phyloP scores from a whole-genome alignment of 139 green algal species.

The Chlamydomonas asymmetrica region DNA sequence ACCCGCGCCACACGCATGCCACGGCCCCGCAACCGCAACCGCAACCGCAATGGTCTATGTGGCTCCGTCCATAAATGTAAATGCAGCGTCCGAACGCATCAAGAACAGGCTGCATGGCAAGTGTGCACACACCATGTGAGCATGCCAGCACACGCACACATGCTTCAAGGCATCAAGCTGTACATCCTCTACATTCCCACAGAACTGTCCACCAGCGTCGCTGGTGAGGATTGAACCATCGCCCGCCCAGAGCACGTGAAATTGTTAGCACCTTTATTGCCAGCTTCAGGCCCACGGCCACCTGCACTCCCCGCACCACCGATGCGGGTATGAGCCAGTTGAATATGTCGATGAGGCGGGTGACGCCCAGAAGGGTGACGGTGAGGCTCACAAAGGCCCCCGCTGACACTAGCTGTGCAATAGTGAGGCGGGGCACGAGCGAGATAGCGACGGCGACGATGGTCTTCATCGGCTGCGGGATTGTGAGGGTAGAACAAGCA shows the following conservation, averaged over 20 bases:
- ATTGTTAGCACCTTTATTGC: slow-evolving; percentile 62
- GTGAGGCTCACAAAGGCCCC: slow-evolving; percentile 63
- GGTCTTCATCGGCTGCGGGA: slow-evolving; percentile 89
- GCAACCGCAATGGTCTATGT: no score
- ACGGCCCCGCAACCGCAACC: no score
- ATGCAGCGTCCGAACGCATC: no score
- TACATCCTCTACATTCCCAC: neutral
- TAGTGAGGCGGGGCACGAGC: neutral
- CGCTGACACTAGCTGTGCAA: slow-evolving; percentile 60
- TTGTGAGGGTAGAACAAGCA: no score
- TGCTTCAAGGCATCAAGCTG: no score
- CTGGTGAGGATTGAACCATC: no score
- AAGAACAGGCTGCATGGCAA: no score
- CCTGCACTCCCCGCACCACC: slow-evolving; percentile 57
- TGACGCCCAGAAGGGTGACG: slow-evolving; percentile 63
- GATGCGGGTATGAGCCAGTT: slow-evolving; percentile 31
- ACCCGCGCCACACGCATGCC: no score
- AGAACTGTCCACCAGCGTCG: neutral
- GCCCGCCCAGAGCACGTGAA: no score
- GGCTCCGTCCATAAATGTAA: no score
- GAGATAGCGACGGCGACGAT: slow-evolving; percentile 64
- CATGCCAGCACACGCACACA: no score
- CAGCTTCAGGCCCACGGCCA: slow-evolving; percentile 75
- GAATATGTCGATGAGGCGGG: slow-evolving; percentile 52
- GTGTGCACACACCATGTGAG: no score